Evolutionary conservation across 805 yeast species (phyloP).

Genomic region (Teunomyces cretensis): DNA sequence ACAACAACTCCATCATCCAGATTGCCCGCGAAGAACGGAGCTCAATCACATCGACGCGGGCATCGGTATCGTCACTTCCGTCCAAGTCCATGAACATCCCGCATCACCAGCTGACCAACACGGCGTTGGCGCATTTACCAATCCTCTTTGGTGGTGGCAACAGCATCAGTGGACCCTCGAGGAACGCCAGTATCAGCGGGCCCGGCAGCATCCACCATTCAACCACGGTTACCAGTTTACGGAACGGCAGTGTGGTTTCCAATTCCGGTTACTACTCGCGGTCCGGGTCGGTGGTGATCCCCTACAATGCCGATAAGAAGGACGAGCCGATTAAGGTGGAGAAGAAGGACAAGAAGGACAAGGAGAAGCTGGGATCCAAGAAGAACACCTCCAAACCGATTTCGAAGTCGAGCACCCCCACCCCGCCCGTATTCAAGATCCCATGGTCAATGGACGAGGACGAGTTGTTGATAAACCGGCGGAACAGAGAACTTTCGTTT

Average conservation of each 20-base stretch:
- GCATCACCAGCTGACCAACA: slow-evolving; percentile 41
- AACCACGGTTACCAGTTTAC: slow-evolving; percentile 35
- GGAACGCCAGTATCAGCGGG: slow-evolving; percentile 37
- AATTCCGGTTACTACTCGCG: slow-evolving; percentile 34
- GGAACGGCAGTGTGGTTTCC: slow-evolving; percentile 39
- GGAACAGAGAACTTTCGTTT: slow-evolving; percentile 59
- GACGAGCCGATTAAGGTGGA: slow-evolving; percentile 21
- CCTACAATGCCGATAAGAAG: slow-evolving; percentile 28
- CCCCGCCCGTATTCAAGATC: slow-evolving; percentile 24
- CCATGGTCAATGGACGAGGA: slow-evolving; percentile 72
- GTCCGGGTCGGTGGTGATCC: slow-evolving; percentile 39
- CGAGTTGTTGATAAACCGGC: slow-evolving; percentile 55
- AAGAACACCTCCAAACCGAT: not conserved
- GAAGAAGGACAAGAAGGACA: slow-evolving; percentile 13
- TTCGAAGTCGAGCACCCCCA: slow-evolving; percentile 1
- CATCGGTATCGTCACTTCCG: slow-evolving; percentile 42
- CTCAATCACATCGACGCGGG: slow-evolving; percentile 34
- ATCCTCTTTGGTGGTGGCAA: slow-evolving; percentile 41
- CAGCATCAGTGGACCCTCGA: slow-evolving; percentile 41
- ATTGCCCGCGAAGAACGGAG: slow-evolving; percentile 40
- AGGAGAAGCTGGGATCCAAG: slow-evolving; percentile 7
- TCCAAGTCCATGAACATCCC: slow-evolving; percentile 48
- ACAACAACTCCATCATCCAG: slow-evolving; percentile 42
- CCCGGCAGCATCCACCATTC: slow-evolving; percentile 36
- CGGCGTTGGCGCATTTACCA: slow-evolving; percentile 43